These are phyloP conservation scores for Neurospora sp. DNA, from an alignment of 495 filamentous ascomycete genomes.

Conservation along the genomic window DNA sequence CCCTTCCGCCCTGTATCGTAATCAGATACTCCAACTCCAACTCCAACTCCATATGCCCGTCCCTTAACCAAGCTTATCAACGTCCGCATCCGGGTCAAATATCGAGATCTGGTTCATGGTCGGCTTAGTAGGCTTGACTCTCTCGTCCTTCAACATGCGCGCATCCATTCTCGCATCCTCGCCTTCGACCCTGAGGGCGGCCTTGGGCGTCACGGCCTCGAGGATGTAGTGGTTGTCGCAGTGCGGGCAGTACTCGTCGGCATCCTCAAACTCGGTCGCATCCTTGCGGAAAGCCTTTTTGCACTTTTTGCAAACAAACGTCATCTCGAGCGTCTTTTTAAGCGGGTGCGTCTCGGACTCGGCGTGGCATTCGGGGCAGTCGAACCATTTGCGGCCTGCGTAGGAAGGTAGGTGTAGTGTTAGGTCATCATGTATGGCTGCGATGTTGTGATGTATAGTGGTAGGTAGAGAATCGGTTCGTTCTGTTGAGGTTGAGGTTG, in stretches of 20 bases:
- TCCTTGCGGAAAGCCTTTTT: constrained; percentile 96
- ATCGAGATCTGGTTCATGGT: constrained; percentile 35
- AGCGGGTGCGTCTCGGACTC: constrained; percentile 71
- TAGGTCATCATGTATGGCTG: background rate
- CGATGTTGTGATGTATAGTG: background rate
- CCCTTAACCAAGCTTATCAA: constrained; percentile 63
- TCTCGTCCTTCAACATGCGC: constrained; percentile 89
- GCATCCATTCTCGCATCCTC: constrained; percentile 78
- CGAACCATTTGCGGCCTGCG: constrained; percentile 90
- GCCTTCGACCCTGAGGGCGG: constrained; percentile 73
- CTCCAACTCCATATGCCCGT: background rate
- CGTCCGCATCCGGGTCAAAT: constrained; percentile 61
- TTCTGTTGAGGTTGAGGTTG: background rate
- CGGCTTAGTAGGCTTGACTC: constrained; percentile 47
- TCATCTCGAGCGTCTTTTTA: constrained; percentile 74
- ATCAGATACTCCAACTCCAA: background rate
- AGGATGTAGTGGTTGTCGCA: constrained; percentile 98
- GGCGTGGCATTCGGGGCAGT: constrained; percentile 90
- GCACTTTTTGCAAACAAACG: constrained; percentile 96
- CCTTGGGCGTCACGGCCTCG: constrained; percentile 73
- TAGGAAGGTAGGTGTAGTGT: background rate
- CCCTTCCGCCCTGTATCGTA: background rate
- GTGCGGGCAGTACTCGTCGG: constrained; percentile 98
- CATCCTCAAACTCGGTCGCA: constrained; percentile 81
- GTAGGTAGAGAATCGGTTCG: background rate